Percentiles rank a stretch among this genome's conserved stretches.
Evolutionary conservation across 768 basidiomycete genomes (phyloP).

Genomic region (Pisolithus tinctorius): DNA sequence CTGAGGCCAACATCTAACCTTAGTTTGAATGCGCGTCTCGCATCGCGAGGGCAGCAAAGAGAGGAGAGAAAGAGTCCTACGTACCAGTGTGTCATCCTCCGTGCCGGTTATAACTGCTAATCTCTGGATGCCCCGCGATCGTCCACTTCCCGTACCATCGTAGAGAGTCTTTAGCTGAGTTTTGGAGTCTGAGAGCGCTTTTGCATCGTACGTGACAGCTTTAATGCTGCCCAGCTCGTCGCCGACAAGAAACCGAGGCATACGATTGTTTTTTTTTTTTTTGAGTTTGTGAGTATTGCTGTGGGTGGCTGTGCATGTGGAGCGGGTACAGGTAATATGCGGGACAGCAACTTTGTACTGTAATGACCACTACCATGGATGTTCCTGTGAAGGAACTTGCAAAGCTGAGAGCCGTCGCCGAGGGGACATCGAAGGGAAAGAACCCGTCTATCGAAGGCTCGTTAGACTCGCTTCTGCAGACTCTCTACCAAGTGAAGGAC

Average conservation of each 20-base stretch:
- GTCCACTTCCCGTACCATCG: constrained; percentile 27
- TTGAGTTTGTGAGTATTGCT: background rate
- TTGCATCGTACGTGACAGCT: constrained; percentile 38
- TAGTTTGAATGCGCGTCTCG: constrained; percentile 29
- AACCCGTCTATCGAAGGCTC: constrained; percentile 48
- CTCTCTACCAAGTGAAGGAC: constrained; percentile 51
- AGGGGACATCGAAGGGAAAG: constrained; percentile 43
- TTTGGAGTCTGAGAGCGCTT: constrained; percentile 27
- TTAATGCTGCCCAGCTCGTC: constrained; percentile 79
- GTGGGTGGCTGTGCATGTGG: background rate
- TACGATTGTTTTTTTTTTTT: constrained; percentile 20
- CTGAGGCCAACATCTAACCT: constrained; percentile 53
- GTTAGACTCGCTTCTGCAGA: constrained; percentile 55
- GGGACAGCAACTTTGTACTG: background rate
- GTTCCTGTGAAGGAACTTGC: constrained; percentile 69
- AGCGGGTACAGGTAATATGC: too few species aligned
- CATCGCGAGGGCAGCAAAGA: background rate
- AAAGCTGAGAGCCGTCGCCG: constrained; percentile 63
- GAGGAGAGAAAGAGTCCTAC: constrained; percentile 9
- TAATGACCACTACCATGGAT: constrained; percentile 45
- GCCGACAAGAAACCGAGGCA: constrained; percentile 67
- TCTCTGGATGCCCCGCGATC: constrained; percentile 33
- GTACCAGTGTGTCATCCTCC: constrained; percentile 33
- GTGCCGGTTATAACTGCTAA: constrained; percentile 26
- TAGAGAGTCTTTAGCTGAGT: constrained; percentile 28